These are phyloP conservation scores for Evernia prunastri DNA, from an alignment of 495 filamentous ascomycete species.

Conservation along the genomic window DNA sequence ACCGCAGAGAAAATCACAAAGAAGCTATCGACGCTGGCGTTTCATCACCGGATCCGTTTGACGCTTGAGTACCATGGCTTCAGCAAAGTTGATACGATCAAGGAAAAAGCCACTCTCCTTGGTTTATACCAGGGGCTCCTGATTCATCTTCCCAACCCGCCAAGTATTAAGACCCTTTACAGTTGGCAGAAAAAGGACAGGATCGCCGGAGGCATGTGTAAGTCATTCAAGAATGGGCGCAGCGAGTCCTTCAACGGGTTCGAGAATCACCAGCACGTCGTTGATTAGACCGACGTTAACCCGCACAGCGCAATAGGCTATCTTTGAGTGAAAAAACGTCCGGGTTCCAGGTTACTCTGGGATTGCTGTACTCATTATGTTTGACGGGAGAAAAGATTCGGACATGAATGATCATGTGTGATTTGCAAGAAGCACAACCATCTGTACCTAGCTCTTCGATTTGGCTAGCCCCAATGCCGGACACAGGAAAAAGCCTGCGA, in stretches of 20 bases:
- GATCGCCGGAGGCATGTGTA: neutral
- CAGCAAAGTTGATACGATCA: neutral
- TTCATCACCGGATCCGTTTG: neutral
- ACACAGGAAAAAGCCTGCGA: neutral
- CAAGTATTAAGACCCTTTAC: neutral
- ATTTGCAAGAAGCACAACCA: neutral
- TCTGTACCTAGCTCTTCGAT: neutral
- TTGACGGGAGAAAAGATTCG: neutral
- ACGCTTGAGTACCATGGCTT: constrained; percentile 1
- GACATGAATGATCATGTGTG: neutral
- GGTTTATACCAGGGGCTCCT: neutral
- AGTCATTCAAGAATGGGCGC: neutral
- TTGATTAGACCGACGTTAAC: neutral
- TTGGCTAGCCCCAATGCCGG: neutral
- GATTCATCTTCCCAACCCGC: neutral
- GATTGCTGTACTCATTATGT: neutral
- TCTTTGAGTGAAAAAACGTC: neutral
- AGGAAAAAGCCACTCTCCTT: neutral
- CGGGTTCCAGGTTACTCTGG: neutral
- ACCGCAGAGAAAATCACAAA: neutral
- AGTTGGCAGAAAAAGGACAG: neutral
- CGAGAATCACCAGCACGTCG: neutral
- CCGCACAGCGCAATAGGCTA: neutral
- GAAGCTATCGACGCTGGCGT: neutral
- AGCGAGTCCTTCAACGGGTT: neutral